A percentile compares a stretch with the other conserved stretches of the same genome.
These are phyloP conservation scores for Cystoderma amianthinum DNA, from an alignment of 768 basidiomycete genomes.

Conservation along the genomic window DNA sequence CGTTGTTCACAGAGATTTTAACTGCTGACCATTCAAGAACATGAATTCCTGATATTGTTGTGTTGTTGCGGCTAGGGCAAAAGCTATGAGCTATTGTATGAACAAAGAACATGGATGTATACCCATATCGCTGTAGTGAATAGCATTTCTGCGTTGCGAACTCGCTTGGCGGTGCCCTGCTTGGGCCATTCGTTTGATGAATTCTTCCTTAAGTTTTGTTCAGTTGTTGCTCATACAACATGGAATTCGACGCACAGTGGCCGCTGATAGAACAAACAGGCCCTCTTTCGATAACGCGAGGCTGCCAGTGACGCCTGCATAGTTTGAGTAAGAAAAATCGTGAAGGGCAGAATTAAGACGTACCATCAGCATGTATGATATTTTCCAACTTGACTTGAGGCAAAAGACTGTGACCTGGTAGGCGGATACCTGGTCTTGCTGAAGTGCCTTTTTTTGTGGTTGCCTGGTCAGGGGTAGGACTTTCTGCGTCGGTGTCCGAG, in stretches of 20 bases:
- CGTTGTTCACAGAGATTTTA: neutral
- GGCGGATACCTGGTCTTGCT: slow-evolving; percentile 29
- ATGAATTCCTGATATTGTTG: slow-evolving; percentile 62
- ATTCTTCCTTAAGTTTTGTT: slow-evolving; percentile 65
- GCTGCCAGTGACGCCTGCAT: slow-evolving; percentile 47
- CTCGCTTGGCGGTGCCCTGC: slow-evolving; percentile 63
- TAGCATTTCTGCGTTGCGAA: slow-evolving; percentile 45
- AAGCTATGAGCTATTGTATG: slow-evolving; percentile 4
- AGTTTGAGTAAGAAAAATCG: slow-evolving; percentile 1
- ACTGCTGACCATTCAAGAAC: slow-evolving; percentile 55
- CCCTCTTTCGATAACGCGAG: slow-evolving; percentile 73
- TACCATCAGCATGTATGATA: slow-evolving; percentile 76
- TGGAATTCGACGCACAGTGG: slow-evolving; percentile 47
- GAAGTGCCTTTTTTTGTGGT: slow-evolving; percentile 18
- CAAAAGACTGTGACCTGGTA: slow-evolving; percentile 60
- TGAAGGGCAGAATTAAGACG: slow-evolving; percentile 12
- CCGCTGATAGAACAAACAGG: slow-evolving; percentile 65
- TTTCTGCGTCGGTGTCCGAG: slow-evolving; percentile 43
- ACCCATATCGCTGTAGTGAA: slow-evolving; percentile 78
- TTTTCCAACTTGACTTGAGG: slow-evolving; percentile 65
- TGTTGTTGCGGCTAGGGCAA: slow-evolving; percentile 43
- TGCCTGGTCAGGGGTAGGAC: slow-evolving; percentile 18
- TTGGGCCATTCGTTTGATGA: slow-evolving; percentile 68
- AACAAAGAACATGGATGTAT: slow-evolving; percentile 13
- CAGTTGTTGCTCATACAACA: neutral